Conservation (phyloP, 1,284 basidiomycete genomes). For the Ganoderma sinense region DNA sequence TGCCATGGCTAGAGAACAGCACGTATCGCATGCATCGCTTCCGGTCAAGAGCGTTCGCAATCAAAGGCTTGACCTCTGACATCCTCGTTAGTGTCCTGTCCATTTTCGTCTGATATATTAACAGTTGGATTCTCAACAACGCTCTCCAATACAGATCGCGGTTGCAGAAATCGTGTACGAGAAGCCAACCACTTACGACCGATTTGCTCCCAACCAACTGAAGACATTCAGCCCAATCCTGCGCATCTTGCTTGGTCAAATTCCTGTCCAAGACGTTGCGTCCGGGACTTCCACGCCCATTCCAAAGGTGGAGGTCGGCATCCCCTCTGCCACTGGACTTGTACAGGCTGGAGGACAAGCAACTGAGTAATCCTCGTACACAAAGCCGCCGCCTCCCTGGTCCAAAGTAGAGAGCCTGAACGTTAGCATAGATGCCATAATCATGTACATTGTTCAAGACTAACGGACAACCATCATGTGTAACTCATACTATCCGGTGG, state of each 20-base stretch:
- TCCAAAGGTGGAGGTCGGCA: conserved; percentile 31
- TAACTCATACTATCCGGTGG: no score
- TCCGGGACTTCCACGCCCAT: conserved; percentile 30
- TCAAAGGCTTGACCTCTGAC: conserved; percentile 86
- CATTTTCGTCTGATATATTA: neutral
- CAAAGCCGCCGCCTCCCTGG: neutral
- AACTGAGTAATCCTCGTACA: neutral
- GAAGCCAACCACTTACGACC: conserved; percentile 52
- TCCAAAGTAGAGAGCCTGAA: neutral
- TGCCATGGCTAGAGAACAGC: conserved; percentile 54
- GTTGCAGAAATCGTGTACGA: conserved; percentile 66
- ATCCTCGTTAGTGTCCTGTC: conserved; percentile 63
- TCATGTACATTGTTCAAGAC: neutral
- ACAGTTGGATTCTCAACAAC: neutral
- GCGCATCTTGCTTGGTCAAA: conserved; percentile 30
- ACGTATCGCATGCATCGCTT: conserved; percentile 81
- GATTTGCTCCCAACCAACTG: conserved; percentile 55
- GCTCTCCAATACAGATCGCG: conserved; percentile 53
- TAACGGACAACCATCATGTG: no score
- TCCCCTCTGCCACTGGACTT: conserved; percentile 27
- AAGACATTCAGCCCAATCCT: conserved; percentile 37
- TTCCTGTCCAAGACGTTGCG: conserved; percentile 17
- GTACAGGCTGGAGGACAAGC: conserved; percentile 7
- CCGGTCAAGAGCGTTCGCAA: conserved; percentile 74
- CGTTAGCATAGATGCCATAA: neutral